Evolutionary conservation across 352 stramenopile genomes (phyloP), one percentile per base, ranked within the genome.

Genomic region (Globisporangium spiculum): DNA sequence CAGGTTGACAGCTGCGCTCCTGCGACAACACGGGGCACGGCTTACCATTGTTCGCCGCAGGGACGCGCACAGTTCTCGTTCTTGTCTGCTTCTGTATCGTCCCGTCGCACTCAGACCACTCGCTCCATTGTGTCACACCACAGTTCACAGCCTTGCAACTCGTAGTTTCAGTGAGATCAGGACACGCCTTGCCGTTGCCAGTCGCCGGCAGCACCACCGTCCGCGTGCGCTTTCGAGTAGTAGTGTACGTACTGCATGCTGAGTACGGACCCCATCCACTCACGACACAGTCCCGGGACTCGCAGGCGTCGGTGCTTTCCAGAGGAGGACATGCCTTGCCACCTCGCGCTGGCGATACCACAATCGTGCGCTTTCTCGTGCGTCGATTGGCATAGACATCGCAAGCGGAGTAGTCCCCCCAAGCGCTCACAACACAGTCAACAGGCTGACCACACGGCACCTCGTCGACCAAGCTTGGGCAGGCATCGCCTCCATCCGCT

Each of bases 391-490:
- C 75, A n/a, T 63, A 20, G 1, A 70, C 65, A 12, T 85, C 76
- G 56, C 81, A 92, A 1, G 65, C 18, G 1, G 22, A 52, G 60
- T 77, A 90, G 38, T 67, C 66, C 1, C 78, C 66, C 80, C 81
- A 92, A 14, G 60, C 60, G 18, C 78, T 83, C 24, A 90, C 73
- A 9, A 83, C 75, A 50, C 83, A 92, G 65, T 90, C 72, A 4
- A 90, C 71, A 12, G 78, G 53, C 0, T 65, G 54, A 0, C 54
- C 70, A 36, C 84, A 92, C 1, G 58, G 32, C 26, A 62, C 72
- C 0, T 71, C 70, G 7, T 89, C 60, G 1, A 65, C 63, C 3
- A 91, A 64, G 1, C 18, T 61, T 4, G 75, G 77, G 36, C 84
- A 92, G 0, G 66, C 60, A n/a, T 72, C 75, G 0, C 83, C 83